These are phyloP conservation scores for Tuber borchii DNA, from an alignment of 495 filamentous ascomycete genomes.

Conservation along the genomic window DNA sequence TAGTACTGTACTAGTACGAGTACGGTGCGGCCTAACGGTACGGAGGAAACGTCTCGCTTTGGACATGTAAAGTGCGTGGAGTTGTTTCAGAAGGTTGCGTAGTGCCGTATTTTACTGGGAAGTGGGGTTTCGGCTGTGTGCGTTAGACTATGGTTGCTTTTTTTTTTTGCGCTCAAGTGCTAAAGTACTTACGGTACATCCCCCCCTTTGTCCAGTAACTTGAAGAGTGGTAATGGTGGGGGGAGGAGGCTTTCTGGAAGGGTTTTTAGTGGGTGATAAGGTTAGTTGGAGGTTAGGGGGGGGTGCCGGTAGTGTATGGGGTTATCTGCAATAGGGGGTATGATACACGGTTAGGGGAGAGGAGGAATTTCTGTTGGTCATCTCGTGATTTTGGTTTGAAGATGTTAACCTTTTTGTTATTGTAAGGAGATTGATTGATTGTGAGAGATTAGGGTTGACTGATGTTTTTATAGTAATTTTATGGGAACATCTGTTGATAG, in stretches of 20 bases:
- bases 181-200: no score
- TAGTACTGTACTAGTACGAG: not conserved
- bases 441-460: not conserved
- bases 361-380: not conserved
- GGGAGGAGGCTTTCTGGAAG: not conserved
- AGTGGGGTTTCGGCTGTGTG: not conserved
- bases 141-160: not conserved
- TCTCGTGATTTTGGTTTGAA: slow-evolving; percentile 3
- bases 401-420: no score
- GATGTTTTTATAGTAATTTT: not conserved
- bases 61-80: not conserved
- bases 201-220: not conserved
- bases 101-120: not conserved
- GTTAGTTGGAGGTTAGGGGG: not conserved
- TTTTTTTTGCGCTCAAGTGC: not conserved
- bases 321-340: not conserved
- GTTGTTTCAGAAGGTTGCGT: not conserved
- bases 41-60: not conserved
- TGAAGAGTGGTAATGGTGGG: not conserved
- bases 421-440: not conserved
- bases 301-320: no score
- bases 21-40: not conserved
- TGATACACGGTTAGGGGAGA: no score
- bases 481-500: not conserved
- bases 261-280: not conserved